Evolutionary conservation across 208 protist species (phyloP).

Genomic region (Leishmania mexicana): DNA sequence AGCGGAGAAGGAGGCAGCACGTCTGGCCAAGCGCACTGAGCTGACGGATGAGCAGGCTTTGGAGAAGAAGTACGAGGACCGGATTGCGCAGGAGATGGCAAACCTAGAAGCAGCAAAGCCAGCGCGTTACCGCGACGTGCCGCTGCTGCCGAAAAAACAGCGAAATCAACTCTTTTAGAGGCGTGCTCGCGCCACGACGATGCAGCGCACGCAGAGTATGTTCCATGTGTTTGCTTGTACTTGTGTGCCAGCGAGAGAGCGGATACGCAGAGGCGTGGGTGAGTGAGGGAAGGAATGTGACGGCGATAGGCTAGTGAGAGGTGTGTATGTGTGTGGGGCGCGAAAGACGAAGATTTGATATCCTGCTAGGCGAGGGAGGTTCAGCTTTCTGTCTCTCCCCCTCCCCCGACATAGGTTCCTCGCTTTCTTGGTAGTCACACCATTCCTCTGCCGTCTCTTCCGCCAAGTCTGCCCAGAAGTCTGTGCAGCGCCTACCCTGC

Average conservation of each 20-base stretch:
- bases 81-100: conserved; percentile 72
- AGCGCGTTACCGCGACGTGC: conserved; percentile 70
- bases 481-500: neutral
- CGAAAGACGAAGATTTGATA: neutral
- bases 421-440: neutral
- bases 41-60: conserved; percentile 66
- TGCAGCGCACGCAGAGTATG: neutral
- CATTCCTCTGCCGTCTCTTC: neutral
- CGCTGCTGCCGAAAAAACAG: conserved; percentile 51
- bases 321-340: neutral
- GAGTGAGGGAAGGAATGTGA: neutral
- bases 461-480: neutral
- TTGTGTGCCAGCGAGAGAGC: neutral
- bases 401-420: neutral
- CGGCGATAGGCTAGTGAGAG: neutral
- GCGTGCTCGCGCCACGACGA: neutral
- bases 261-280: neutral
- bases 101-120: conserved; percentile 82
- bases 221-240: neutral
- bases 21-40: conserved; percentile 36
- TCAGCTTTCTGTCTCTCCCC: neutral
- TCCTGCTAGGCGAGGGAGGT: neutral
- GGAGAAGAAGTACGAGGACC: conserved; percentile 57
- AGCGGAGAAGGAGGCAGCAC: conserved; percentile 46
- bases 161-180: conserved; percentile 48